Base-by-base conservation (phyloP, 164 flowering plant genomes). In the Magnolia officinalis region DNA sequence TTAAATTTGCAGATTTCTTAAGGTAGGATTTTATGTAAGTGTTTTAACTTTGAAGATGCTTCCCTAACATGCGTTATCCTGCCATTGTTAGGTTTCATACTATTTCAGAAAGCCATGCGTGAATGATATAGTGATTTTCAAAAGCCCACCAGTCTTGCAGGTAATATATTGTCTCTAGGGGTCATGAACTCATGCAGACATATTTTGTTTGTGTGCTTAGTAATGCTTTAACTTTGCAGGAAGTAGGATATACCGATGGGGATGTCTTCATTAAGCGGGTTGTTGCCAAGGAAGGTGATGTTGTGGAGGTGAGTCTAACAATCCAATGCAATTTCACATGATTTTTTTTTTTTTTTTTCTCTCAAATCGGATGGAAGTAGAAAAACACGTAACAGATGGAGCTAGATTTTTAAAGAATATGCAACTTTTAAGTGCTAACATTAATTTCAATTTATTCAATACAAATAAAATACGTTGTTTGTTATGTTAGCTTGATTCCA, bases 211-310 rank as follows among this genome's bases (percentile, higher is more conserved):
- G 66, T 69, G 10, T 45, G 26, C 72, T 55, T 75, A 1, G 50
- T 29, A 8, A 6, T 19, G 64, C 20, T 51, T 51, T 37, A 59
- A n/a, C n/a, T 74, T 90, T 91, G 71, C 99, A 96, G 85, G 92
- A 94, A 84, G 95, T 88, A 14, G 99, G 99, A 73, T 94, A 91
- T 79, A 92, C 97, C 8, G 95, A 94, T 82, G 94, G 83, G 21
- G 98, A 94, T 85, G 99, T 96, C 58, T 96, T 96, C 78, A 96
- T 96, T 65, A 96, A 96, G 81, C 80, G 98, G 71, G 65, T 96
- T 18, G 92, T 96, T 73, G 99, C 99, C 50, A 92, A 89, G 80
- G 98, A 78, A 86, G 98, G 99, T 72, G 98, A 94, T 78, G 67
- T 84, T 82, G 98, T 96, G 45, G 98, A 94, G 97, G 99, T 94